phyloP scores from a whole-genome alignment of 192 early-diverging fungal species.

The Linnemannia zychae region DNA sequence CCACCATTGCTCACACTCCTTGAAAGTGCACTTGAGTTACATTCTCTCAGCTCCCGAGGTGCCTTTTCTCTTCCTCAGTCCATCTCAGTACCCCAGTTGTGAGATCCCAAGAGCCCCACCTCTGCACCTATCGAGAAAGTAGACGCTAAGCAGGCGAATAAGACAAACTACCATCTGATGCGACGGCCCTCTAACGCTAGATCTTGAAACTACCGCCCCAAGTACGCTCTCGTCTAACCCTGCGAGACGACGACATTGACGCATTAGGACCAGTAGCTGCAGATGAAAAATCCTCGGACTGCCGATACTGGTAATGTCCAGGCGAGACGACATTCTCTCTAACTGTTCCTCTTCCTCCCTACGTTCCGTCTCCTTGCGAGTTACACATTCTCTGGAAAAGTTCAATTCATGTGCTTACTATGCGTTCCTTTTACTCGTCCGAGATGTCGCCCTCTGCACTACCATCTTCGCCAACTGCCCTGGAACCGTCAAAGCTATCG shows the following conservation, averaged over 20 bases:
- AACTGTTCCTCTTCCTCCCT: conserved; percentile 64
- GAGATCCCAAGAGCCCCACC: conserved; percentile 38
- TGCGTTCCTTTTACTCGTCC: conserved; percentile 69
- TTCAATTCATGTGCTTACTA: conserved; percentile 71
- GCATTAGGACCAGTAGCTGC: conserved; percentile 3
- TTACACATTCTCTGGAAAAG: conserved; percentile 73
- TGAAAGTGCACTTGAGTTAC: conserved; percentile 28
- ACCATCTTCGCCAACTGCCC: conserved; percentile 27
- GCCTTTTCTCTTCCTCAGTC: conserved; percentile 48
- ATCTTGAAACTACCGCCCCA: conserved; percentile 9
- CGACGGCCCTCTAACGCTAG: neutral
- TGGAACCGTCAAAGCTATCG: neutral
- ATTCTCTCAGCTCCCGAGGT: conserved; percentile 42
- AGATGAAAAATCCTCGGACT: conserved; percentile 3
- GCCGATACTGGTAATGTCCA: conserved; percentile 38
- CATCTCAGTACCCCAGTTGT: conserved; percentile 37
- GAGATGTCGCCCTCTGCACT: conserved; percentile 49
- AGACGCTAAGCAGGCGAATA: conserved; percentile 64
- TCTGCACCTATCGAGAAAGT: conserved; percentile 51
- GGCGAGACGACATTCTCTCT: conserved; percentile 14
- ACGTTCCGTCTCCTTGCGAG: conserved; percentile 66
- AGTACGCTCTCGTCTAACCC: conserved; percentile 36
- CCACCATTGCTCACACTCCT: conserved; percentile 72
- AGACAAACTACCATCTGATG: conserved; percentile 51
- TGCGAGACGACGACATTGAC: neutral